Evolutionary conservation across 2,329 filamentous ascomycete genomes (phyloP).

Genomic region (Trichophyton mentagrophytes): DNA sequence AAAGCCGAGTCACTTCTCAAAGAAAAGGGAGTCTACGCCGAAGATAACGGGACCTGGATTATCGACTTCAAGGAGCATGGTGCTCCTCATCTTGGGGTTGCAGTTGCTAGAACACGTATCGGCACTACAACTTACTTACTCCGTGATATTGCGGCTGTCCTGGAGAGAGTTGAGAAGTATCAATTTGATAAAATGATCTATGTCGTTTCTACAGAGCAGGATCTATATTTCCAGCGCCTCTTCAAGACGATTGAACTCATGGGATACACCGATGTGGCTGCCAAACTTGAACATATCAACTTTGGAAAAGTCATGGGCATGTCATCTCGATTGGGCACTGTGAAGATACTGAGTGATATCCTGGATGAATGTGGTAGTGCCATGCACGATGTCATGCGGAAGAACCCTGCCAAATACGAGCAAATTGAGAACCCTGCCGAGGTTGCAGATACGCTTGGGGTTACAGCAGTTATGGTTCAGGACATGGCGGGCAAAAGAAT

Average conservation of each 20-base stretch:
- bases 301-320: slow-evolving; percentile 61
- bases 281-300: slow-evolving; percentile 60
- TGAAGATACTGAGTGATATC: slow-evolving; percentile 54
- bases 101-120: slow-evolving; percentile 59
- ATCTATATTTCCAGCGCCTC: slow-evolving; percentile 59
- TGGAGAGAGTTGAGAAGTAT: slow-evolving; percentile 49
- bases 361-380: slow-evolving; percentile 63
- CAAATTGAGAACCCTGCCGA: slow-evolving; percentile 65
- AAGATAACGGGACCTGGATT: slow-evolving; percentile 59
- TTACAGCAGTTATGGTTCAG: slow-evolving; percentile 81
- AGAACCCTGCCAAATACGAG: slow-evolving; percentile 68
- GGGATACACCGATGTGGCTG: slow-evolving; percentile 53
- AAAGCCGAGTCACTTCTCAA: slow-evolving; percentile 49
- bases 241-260: slow-evolving; percentile 66
- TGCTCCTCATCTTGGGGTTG: slow-evolving; percentile 55
- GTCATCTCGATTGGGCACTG: slow-evolving; percentile 57
- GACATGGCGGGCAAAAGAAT: slow-evolving; percentile 76
- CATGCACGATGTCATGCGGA: slow-evolving; percentile 83
- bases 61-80: slow-evolving; percentile 60
- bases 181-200: slow-evolving; percentile 71
- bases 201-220: slow-evolving; percentile 59
- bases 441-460: slow-evolving; percentile 68
- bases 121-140: slow-evolving; percentile 68
- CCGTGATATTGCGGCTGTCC: slow-evolving; percentile 61
- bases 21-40: slow-evolving; percentile 52